Evolutionary conservation across 2,329 filamentous ascomycete species (phyloP).

Genomic region (Neospermospora avenae): DNA sequence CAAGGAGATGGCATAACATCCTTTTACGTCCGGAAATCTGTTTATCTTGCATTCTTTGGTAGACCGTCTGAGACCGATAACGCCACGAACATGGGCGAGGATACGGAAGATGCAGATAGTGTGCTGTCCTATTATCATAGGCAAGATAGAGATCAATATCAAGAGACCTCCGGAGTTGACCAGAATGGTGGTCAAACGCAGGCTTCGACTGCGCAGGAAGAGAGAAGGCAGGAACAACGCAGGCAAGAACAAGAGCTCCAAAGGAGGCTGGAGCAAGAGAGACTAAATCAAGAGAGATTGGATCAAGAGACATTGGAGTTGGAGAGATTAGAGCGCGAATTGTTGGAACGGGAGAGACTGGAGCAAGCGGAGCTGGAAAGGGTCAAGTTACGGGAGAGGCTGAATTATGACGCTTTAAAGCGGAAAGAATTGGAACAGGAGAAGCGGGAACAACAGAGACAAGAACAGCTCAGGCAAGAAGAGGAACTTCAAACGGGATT

Average conservation of each 20-base stretch:
- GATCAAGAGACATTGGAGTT: not conserved
- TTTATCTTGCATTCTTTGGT: constrained; percentile 20
- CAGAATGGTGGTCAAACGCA: not conserved
- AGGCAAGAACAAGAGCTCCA: not conserved
- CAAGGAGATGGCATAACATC: constrained; percentile 21
- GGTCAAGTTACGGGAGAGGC: too few species aligned
- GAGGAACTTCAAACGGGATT: not conserved
- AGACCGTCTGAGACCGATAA: not conserved
- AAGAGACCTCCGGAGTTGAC: not conserved
- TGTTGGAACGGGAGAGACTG: not conserved
- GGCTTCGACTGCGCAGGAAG: not conserved
- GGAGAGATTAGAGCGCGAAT: not conserved
- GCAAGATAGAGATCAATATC: not conserved
- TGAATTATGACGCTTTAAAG: too few species aligned
- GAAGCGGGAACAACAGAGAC: not conserved
- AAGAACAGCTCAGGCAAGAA: not conserved
- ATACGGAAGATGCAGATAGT: not conserved
- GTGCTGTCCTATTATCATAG: not conserved
- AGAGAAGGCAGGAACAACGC: not conserved
- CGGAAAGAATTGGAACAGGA: not conserved
- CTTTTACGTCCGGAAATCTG: constrained; percentile 25
- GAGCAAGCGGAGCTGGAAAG: not conserved
- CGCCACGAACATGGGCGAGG: not conserved
- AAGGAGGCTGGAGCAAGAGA: not conserved
- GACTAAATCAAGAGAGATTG: not conserved